phyloP scores from a whole-genome alignment of 129 eudicot species.

The Flaveria brownii region DNA sequence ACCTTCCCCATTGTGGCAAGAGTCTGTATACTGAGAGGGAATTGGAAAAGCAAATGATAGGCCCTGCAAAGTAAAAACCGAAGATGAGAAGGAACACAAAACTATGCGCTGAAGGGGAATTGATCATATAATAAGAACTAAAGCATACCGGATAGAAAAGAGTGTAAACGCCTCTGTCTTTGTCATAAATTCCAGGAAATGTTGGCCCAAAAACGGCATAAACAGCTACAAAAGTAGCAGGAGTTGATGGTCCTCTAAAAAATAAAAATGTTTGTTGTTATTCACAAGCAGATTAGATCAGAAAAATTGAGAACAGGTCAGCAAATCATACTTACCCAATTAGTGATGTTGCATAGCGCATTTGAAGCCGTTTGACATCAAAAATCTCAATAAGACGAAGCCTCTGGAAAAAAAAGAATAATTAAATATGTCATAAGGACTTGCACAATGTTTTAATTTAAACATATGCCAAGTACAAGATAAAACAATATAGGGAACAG shows the following conservation, averaged over 20 bases:
- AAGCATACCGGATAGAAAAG: conserved; percentile 78
- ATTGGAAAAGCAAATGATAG: conserved; percentile 94
- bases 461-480: background rate
- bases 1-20: conserved; percentile 79
- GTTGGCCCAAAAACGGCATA: conserved; percentile 96
- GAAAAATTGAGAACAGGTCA: background rate
- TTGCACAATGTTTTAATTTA: background rate
- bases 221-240: conserved; percentile 89
- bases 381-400: conserved; percentile 89
- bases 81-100: background rate
- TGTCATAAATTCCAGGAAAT: conserved; percentile 89
- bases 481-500: background rate
- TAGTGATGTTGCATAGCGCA: conserved; percentile 90
- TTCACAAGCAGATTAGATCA: background rate
- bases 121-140: conserved; percentile 4
- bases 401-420: conserved; percentile 49
- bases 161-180: conserved; percentile 81
- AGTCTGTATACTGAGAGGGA: conserved; percentile 75
- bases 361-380: conserved; percentile 88
- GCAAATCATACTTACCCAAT: conserved; percentile 61
- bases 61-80: conserved; percentile 53
- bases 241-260: conserved; percentile 81
- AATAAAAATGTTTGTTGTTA: background rate
- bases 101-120: background rate
- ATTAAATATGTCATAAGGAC: background rate